These are phyloP conservation scores for Capillidium heterosporum DNA, from an alignment of 371 early-diverging fungal genomes.

Conservation along the genomic window DNA sequence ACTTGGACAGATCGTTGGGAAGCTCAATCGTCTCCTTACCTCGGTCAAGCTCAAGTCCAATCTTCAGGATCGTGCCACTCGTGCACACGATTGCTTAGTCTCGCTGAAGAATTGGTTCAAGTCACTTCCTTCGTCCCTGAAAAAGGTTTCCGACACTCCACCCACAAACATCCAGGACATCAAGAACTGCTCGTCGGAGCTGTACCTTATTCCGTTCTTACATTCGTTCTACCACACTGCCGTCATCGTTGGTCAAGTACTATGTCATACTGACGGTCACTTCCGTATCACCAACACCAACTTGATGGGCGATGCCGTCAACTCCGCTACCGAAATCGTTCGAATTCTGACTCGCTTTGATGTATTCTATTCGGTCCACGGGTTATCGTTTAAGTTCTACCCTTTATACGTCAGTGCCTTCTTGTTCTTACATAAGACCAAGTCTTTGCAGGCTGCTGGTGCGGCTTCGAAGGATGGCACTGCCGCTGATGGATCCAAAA, in stretches of 20 bases:
- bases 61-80: constrained; percentile 3
- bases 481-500: neutral
- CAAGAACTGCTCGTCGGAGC: constrained; percentile 1
- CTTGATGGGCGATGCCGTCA: constrained; percentile 3
- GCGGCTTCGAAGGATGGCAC: neutral
- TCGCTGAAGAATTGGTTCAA: constrained; percentile 7
- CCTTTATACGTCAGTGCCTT: constrained; percentile 5
- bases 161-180: neutral
- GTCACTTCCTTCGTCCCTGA: constrained; percentile 1
- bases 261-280: constrained; percentile 2
- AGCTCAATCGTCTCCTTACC: constrained; percentile 4
- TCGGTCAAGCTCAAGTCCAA: constrained; percentile 6
- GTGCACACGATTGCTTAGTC: constrained; percentile 3
- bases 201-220: neutral
- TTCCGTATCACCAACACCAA: constrained; percentile 3
- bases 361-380: neutral
- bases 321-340: constrained; percentile 5
- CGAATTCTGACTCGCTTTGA: constrained; percentile 5
- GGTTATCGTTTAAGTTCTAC: neutral
- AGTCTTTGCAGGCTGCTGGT: neutral
- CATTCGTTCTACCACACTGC: constrained; percentile 4
- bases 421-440: constrained; percentile 5
- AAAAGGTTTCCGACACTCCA: neutral
- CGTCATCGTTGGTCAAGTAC: constrained; percentile 5
- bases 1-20: constrained; percentile 4